A percentile compares a stretch with the other conserved stretches of the same genome.
phyloP scores from a whole-genome alignment of 148 eudicot genomes.

The Rhododendron williamsianum region DNA sequence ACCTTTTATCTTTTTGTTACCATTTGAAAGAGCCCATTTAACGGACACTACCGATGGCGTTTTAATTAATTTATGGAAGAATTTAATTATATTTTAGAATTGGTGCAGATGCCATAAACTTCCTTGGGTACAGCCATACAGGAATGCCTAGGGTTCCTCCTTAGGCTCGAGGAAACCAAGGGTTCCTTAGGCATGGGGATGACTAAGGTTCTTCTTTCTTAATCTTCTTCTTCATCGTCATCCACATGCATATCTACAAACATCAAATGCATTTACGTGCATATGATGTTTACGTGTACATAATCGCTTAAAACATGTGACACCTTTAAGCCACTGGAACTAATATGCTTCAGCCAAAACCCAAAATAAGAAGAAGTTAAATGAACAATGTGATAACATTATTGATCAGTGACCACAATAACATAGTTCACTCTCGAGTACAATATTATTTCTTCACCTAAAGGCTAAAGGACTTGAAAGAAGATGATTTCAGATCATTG shows the following conservation, averaged over 20 bases:
- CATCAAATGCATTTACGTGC: neutral
- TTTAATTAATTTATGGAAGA: neutral
- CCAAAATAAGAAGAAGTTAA: constrained; percentile 2
- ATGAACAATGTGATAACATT: neutral
- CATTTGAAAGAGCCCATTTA: neutral
- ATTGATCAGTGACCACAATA: neutral
- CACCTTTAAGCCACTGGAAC: neutral
- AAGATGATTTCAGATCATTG: neutral
- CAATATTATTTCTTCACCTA: neutral
- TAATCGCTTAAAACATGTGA: neutral
- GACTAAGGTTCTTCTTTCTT: neutral
- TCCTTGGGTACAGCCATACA: neutral
- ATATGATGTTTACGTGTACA: neutral
- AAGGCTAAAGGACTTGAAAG: neutral
- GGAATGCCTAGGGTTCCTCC: neutral
- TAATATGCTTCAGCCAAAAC: neutral
- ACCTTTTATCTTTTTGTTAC: neutral
- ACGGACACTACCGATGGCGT: neutral
- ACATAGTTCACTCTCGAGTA: neutral
- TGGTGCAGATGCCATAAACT: neutral
- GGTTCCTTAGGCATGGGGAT: neutral
- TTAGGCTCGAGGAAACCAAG: neutral
- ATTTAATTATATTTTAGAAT: neutral
- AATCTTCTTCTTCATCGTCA: neutral
- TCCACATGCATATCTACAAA: neutral